These are phyloP conservation scores for Cladorrhinum sp. DNA, from an alignment of 2,329 filamentous ascomycete species.

Conservation along the genomic window DNA sequence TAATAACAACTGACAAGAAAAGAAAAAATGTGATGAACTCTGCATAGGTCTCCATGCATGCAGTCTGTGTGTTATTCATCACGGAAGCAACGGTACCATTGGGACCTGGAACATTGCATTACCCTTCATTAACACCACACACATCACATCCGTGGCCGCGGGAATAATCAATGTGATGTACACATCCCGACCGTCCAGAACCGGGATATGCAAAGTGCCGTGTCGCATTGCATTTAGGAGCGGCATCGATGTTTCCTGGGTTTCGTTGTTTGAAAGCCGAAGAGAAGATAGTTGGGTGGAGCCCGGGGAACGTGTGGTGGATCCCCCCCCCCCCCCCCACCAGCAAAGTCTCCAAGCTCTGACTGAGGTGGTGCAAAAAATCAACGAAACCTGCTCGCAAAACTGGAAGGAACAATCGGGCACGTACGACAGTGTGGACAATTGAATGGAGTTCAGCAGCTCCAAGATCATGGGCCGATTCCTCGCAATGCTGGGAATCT, in stretches of 20 bases:
- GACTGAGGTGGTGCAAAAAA: neutral
- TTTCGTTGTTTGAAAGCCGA: too few species aligned
- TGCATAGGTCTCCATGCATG: neutral
- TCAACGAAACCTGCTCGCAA: neutral
- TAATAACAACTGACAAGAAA: neutral
- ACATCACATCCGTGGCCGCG: neutral
- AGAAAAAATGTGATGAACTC: neutral
- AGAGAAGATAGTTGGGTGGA: neutral
- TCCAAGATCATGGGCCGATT: too few species aligned
- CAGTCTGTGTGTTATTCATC: neutral
- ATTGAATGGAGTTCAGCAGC: too few species aligned
- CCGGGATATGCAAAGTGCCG: neutral
- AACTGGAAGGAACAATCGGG: too few species aligned
- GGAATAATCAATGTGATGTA: neutral
- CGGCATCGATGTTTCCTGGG: too few species aligned
- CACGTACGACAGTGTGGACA: too few species aligned
- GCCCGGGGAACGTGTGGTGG: neutral
- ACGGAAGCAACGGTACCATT: neutral
- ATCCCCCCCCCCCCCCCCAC: too few species aligned
- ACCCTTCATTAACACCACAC: neutral
- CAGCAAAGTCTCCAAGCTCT: too few species aligned
- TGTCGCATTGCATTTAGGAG: neutral
- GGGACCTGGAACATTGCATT: neutral
- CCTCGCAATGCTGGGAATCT: too few species aligned
- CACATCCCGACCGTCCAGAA: neutral